Evolutionary conservation across 768 basidiomycete species (phyloP).

Genomic region (Pisolithus orientalis): DNA sequence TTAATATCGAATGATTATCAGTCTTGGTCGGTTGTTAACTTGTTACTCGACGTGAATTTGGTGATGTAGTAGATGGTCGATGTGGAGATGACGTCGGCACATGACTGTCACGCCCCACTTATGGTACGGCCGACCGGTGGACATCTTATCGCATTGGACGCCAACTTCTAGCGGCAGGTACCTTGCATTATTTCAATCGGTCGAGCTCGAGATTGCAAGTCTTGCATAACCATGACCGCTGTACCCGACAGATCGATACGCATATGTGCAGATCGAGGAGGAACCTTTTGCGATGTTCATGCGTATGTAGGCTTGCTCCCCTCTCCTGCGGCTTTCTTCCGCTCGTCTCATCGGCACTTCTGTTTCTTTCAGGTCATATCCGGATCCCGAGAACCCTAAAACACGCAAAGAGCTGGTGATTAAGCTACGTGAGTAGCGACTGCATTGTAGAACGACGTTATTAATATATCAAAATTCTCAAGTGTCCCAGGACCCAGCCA

Average conservation of each 20-base stretch:
- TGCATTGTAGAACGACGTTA: too few relatives aligned
- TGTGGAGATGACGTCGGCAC: background rate
- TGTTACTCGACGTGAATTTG: background rate
- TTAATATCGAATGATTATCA: slow-evolving; percentile 3
- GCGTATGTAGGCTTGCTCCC: slow-evolving; percentile 42
- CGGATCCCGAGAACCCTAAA: slow-evolving; percentile 54
- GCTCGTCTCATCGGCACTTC: background rate
- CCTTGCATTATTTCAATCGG: background rate
- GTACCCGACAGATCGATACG: slow-evolving; percentile 73
- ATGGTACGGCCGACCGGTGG: background rate
- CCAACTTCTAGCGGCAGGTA: background rate
- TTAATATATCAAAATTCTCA: background rate
- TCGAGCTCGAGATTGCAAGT: background rate
- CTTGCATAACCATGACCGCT: slow-evolving; percentile 7
- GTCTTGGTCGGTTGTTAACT: background rate
- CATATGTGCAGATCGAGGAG: slow-evolving; percentile 85
- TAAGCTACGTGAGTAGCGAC: slow-evolving; percentile 64
- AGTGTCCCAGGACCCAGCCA: slow-evolving; percentile 87
- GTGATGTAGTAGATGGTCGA: background rate
- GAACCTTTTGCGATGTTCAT: slow-evolving; percentile 89
- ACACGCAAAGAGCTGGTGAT: slow-evolving; percentile 79
- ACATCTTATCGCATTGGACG: background rate
- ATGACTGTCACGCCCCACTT: background rate
- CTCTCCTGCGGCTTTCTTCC: background rate
- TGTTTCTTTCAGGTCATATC: slow-evolving; percentile 51